Base-by-base conservation (phyloP, 306 rosid species). In the Trifolium repens region DNA sequence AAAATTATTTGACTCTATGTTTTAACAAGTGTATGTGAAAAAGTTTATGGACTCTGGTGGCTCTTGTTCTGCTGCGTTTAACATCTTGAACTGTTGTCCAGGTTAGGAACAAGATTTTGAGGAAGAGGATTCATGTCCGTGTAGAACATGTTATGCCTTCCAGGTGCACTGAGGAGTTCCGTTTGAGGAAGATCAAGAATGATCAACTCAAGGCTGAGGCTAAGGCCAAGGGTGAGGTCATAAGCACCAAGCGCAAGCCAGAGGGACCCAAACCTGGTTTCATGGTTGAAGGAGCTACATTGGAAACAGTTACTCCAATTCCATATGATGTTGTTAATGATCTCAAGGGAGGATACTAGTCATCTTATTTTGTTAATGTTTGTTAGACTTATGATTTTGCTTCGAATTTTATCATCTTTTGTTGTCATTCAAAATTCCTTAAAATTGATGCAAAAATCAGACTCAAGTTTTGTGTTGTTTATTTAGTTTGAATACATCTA, bases 111-210 rank as follows among this genome's bases (percentile, higher is more conserved):
- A 76, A 92, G 27, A 94, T 94, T 0, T 84, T 94, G 26, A 79
- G 85, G 22, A 94, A 94, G 89, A 85, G 98, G 67, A 91, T 94
- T 69, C 98, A 94, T 58, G 97, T 94, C 0, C 92, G 98, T 7
- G 81, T 94, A 1, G 98, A 94, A 91, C 98, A 94, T 39, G 97
- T 91, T 12, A 85, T 72, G 81, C 96, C 97, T 0, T 94, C 98
- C 0, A 81, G 97, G 73, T 94, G 98, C 80, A 80, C 88, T 0
- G 98, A 94, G 22, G 98, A 94, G 35, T 86, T 94, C 77, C 74
- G 89, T 0, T 40, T 82, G 40, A 83, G 98, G 87, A 91, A 90
- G 85, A 37, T 89, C 2, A 81, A 89, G 87, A 94, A 94, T 0
- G 98, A 94, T 9, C 46, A 89, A 46, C 55, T 88, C 40, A 94